A percentile compares a stretch with the other conserved stretches of the same genome.
Conservation (phyloP, 495 filamentous ascomycete species). For the Annulohypoxylon bovei region DNA sequence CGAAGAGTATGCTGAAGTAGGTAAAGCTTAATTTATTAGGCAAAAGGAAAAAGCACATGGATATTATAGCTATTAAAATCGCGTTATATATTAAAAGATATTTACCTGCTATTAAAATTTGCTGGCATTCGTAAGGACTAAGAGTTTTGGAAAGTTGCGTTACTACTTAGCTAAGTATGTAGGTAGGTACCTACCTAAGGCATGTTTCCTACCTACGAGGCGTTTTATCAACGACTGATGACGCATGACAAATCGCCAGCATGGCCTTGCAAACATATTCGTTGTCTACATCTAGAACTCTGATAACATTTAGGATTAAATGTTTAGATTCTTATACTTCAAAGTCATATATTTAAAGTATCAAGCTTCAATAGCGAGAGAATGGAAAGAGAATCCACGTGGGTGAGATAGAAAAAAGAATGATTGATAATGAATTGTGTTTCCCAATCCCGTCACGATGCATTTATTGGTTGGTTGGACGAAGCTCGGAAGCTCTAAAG, state of each 20-base stretch:
- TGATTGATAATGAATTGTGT: background rate
- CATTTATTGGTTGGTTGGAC: background rate
- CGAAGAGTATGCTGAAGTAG: background rate
- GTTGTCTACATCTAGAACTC: background rate
- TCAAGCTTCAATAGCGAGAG: background rate
- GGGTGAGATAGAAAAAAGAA: background rate
- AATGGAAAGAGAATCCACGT: background rate
- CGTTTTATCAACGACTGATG: background rate
- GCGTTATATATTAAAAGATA: background rate
- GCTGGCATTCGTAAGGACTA: background rate
- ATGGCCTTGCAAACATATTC: background rate
- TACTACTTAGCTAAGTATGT: too few relatives aligned
- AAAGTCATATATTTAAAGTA: background rate
- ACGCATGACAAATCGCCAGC: background rate
- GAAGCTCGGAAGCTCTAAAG: background rate
- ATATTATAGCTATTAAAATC: background rate
- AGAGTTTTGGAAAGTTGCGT: background rate
- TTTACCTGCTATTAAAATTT: background rate
- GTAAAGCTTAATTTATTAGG: background rate
- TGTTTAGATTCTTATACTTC: background rate
- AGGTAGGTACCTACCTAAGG: too few relatives aligned
- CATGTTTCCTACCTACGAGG: background rate
- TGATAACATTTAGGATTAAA: too few relatives aligned
- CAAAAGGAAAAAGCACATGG: background rate
- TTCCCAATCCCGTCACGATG: background rate